These are phyloP conservation scores for Lactifluus pinguis DNA, from an alignment of 768 basidiomycete species.

Conservation along the genomic window DNA sequence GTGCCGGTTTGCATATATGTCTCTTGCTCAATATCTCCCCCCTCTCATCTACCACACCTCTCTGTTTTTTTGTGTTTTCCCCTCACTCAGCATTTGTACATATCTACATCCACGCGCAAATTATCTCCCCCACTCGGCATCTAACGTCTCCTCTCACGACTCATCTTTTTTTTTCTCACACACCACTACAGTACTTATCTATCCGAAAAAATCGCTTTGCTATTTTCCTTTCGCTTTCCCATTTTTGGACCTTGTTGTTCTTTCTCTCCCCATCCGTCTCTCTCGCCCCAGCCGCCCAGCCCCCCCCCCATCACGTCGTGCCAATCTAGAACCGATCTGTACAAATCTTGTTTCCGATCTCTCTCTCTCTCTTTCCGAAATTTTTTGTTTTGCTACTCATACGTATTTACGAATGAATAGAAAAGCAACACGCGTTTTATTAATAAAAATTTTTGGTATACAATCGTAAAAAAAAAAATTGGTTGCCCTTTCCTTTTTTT, in stretches of 20 bases:
- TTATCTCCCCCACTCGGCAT: not conserved
- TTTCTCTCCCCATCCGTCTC: not conserved
- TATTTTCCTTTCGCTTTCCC: not conserved
- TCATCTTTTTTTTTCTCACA: not conserved
- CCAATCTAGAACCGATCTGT: not conserved
- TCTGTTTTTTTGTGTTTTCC: not conserved
- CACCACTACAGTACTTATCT: not conserved
- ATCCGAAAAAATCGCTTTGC: not conserved
- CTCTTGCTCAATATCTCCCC: not conserved
- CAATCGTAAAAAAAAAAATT: too few species aligned
- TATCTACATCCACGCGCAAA: not conserved
- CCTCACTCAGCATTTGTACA: not conserved
- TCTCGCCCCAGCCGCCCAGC: too few species aligned
- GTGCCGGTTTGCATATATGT: not conserved
- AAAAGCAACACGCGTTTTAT: too few species aligned
- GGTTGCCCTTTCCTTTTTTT: too few species aligned
- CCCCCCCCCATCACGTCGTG: not conserved
- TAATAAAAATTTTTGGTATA: too few species aligned
- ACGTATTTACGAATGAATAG: too few species aligned
- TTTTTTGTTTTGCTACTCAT: too few species aligned
- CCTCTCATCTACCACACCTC: not conserved
- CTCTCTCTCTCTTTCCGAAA: too few species aligned
- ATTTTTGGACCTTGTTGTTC: constrained; percentile 1
- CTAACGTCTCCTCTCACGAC: not conserved
- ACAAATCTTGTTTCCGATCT: too few species aligned